A percentile compares a stretch with the other conserved stretches of the same genome.
These are phyloP conservation scores for Combretum micranthum DNA, from an alignment of 345 rosid genomes.

Conservation along the genomic window DNA sequence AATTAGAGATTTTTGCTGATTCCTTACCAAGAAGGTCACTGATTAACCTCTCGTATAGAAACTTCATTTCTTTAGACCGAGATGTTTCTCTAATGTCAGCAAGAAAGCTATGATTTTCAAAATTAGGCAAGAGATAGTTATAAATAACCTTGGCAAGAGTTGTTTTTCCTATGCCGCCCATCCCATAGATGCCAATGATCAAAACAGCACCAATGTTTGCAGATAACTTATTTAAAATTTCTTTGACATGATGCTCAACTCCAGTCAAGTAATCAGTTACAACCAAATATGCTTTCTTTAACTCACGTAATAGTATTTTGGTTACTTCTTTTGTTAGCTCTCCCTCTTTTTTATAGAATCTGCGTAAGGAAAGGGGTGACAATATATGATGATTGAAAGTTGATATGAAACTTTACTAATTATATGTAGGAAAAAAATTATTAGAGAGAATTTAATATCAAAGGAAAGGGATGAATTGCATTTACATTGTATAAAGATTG, in stretches of 20 bases:
- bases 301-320: background rate
- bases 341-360: background rate
- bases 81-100: background rate
- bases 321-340: background rate
- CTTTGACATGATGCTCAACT: conserved; percentile 2
- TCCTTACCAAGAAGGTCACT: background rate
- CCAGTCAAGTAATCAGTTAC: conserved; percentile 1
- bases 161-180: conserved; percentile 10
- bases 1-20: background rate
- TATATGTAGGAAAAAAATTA: no score
- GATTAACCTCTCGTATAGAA: background rate
- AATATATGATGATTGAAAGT: no score
- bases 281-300: background rate
- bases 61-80: background rate
- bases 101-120: conserved; percentile 6
- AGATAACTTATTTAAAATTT: background rate
- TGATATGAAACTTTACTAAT: no score
- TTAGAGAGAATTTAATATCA: no score
- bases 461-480: no score
- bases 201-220: background rate
- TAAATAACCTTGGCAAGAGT: conserved; percentile 4
- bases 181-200: background rate
- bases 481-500: no score
- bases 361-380: no score
- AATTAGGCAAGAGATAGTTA: background rate